Percentiles rank a stretch among this genome's conserved stretches.
Conservation (phyloP, 1,284 basidiomycete species). For the Rhizopogon hawkerae region DNA sequence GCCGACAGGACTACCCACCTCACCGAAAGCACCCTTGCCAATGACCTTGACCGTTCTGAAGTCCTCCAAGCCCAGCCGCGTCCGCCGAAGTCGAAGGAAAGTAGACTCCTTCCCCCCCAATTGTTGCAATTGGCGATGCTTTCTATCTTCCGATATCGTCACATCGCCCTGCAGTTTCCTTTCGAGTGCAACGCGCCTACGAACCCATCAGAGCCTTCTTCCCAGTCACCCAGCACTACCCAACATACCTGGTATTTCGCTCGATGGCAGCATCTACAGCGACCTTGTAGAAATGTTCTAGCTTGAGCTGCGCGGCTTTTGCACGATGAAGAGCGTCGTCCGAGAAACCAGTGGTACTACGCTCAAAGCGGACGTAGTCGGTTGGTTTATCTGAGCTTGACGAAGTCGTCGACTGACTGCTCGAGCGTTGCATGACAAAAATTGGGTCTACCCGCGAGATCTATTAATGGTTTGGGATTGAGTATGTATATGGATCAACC, state of each 20-base stretch:
- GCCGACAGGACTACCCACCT: conserved; percentile 38
- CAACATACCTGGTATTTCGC: conserved; percentile 67
- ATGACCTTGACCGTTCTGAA: conserved; percentile 93
- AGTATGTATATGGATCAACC: neutral
- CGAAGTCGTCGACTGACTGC: conserved; percentile 20
- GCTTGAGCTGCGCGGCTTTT: conserved; percentile 82
- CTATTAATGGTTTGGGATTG: neutral
- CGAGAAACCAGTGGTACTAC: conserved; percentile 61
- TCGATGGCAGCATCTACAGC: conserved; percentile 89
- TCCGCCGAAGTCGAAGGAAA: conserved; percentile 71
- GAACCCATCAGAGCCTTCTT: conserved; percentile 4
- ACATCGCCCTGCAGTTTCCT: conserved; percentile 62
- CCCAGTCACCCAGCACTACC: neutral
- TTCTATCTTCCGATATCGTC: conserved; percentile 65
- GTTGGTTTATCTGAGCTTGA: conserved; percentile 23
- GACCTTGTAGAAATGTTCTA: conserved; percentile 89
- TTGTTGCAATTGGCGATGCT: conserved; percentile 71
- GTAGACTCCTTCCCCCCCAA: conserved; percentile 80
- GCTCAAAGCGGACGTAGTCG: conserved; percentile 83
- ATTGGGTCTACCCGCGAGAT: neutral
- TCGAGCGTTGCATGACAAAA: neutral
- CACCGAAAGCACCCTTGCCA: conserved; percentile 92
- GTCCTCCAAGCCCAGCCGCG: conserved; percentile 80
- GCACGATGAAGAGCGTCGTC: conserved; percentile 73
- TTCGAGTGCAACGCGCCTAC: conserved; percentile 79